Evolutionary conservation across 176 grass and related monocot genomes (phyloP).

Genomic region (Dactylis glomerata): DNA sequence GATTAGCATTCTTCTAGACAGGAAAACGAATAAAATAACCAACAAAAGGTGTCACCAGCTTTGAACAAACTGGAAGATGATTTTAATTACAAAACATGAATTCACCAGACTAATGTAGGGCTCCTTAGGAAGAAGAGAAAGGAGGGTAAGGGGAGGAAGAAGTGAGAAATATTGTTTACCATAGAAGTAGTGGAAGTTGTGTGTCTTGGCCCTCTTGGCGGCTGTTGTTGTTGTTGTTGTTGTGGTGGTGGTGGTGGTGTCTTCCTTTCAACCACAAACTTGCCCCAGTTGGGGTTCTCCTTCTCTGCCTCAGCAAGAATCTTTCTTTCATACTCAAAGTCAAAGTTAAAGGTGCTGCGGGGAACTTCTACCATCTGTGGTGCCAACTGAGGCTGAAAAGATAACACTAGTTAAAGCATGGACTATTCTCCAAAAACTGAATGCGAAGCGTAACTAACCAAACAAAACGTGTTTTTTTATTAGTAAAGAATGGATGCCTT

Average conservation of each 20-base stretch:
- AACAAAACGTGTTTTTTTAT: background rate
- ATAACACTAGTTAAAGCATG: conserved; percentile 6
- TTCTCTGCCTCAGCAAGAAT: conserved; percentile 94
- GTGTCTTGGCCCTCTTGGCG: conserved; percentile 39
- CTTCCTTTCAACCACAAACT: conserved; percentile 60
- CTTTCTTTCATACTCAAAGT: conserved; percentile 92
- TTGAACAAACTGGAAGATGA: background rate
- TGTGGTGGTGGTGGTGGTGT: background rate
- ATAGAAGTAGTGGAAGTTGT: conserved; percentile 13
- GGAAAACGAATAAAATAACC: background rate
- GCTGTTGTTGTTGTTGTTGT: background rate
- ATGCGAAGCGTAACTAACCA: background rate
- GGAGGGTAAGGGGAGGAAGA: background rate
- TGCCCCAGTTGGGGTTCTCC: conserved; percentile 84
- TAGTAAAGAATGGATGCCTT: background rate
- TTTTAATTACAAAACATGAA: background rate
- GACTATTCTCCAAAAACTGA: background rate
- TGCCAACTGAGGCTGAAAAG: conserved; percentile 76
- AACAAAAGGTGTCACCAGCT: background rate
- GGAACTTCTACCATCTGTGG: conserved; percentile 67
- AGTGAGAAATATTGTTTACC: conserved; percentile 13
- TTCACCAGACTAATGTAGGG: background rate
- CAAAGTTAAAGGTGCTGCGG: conserved; percentile 75
- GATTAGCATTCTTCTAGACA: background rate
- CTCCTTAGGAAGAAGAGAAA: background rate